phyloP scores from a whole-genome alignment of 169 alveolate species.

The Theileria equi region DNA sequence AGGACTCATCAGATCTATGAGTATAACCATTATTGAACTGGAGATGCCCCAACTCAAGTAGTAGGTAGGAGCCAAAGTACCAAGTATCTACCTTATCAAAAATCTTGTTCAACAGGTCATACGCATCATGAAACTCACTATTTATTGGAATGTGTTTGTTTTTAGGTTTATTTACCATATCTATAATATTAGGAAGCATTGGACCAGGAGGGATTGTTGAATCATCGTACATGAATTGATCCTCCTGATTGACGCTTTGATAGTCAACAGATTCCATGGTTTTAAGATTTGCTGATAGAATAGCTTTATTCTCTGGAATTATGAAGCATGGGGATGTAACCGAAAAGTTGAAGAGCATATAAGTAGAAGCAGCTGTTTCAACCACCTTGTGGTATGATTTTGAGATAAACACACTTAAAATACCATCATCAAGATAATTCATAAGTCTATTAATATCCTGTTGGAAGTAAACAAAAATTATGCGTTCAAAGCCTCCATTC shows the following conservation, averaged over 20 bases:
- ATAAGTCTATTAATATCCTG: conserved; percentile 72
- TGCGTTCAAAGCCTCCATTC: conserved; percentile 62
- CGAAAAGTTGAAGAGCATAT: conserved; percentile 60
- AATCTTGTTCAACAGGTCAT: not conserved
- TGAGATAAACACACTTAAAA: conserved; percentile 77
- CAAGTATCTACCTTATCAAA: conserved; percentile 54
- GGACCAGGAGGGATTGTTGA: too few relatives aligned
- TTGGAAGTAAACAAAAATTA: conserved; percentile 72
- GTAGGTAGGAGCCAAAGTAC: conserved; percentile 62
- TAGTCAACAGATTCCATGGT: too few relatives aligned
- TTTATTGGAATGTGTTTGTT: too few relatives aligned
- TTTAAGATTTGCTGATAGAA: conserved; percentile 31
- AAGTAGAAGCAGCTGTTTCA: conserved; percentile 74
- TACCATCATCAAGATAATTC: conserved; percentile 81
- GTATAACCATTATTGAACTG: conserved; percentile 65
- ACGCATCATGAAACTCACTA: not conserved
- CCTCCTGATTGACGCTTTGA: too few relatives aligned
- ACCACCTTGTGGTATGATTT: conserved; percentile 79
- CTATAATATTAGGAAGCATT: too few relatives aligned
- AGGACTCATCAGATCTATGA: conserved; percentile 18
- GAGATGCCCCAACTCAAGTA: conserved; percentile 68
- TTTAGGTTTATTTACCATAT: too few relatives aligned
- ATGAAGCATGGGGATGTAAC: conserved; percentile 64
- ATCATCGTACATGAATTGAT: too few relatives aligned
- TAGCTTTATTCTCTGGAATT: conserved; percentile 68